Percentiles rank a stretch among this genome's conserved stretches.
Conservation (phyloP, 805 yeast species). For the Lipomyces japonicus region DNA sequence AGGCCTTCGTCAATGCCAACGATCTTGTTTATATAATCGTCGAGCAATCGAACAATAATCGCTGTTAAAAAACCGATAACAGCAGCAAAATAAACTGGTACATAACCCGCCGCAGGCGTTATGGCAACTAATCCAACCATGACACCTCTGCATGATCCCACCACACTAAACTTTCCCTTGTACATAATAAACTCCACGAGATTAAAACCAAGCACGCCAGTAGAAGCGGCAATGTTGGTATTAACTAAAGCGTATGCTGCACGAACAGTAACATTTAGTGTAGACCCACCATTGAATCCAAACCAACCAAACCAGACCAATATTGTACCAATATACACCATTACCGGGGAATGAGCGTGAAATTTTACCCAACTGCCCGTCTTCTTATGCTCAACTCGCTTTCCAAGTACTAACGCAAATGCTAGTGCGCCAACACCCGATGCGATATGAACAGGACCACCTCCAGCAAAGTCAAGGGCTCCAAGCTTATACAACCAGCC, state of each 20-base stretch:
- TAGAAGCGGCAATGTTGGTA: slow-evolving; percentile 90
- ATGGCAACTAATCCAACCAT: slow-evolving; percentile 92
- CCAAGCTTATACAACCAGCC: slow-evolving; percentile 89
- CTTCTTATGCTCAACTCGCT: slow-evolving; percentile 56
- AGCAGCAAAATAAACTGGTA: slow-evolving; percentile 85
- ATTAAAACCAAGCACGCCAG: slow-evolving; percentile 94
- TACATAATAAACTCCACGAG: slow-evolving; percentile 67
- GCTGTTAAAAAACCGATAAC: slow-evolving; percentile 65
- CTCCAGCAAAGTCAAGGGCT: slow-evolving; percentile 94
- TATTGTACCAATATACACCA: slow-evolving; percentile 87
- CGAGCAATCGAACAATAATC: slow-evolving; percentile 23
- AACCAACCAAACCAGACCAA: slow-evolving; percentile 99
- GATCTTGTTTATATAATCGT: slow-evolving; percentile 37
- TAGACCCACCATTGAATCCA: slow-evolving; percentile 97
- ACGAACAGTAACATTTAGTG: slow-evolving; percentile 88
- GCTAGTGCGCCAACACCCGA: slow-evolving; percentile 95
- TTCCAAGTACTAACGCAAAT: slow-evolving; percentile 87
- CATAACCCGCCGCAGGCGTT: slow-evolving; percentile 96
- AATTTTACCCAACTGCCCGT: slow-evolving; percentile 11
- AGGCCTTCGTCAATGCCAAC: slow-evolving; percentile 87
- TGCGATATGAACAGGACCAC: slow-evolving; percentile 95
- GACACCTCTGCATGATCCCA: slow-evolving; percentile 91
- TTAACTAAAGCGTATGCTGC: slow-evolving; percentile 91
- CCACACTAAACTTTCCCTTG: slow-evolving; percentile 74
- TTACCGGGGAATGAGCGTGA: slow-evolving; percentile 80